Evolutionary conservation across 2,329 filamentous ascomycete genomes (phyloP).

Genomic region (Aureobasidium zeae): DNA sequence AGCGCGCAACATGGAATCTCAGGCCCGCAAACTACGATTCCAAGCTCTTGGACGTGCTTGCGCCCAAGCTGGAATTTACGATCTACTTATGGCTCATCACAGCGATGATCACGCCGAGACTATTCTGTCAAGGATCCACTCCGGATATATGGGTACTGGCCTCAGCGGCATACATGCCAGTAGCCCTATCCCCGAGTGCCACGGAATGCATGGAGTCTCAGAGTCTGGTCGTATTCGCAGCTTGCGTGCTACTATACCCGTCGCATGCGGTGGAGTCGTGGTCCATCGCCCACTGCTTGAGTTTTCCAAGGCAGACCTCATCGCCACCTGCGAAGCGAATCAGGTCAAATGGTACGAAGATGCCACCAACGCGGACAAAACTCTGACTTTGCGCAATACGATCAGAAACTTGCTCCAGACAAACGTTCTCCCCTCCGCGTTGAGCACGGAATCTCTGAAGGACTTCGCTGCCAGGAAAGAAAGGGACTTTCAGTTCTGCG

Average conservation of each 20-base stretch:
- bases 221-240: slow-evolving; percentile 24
- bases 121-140: slow-evolving; percentile 65
- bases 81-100: slow-evolving; percentile 76
- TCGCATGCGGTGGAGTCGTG: slow-evolving; percentile 47
- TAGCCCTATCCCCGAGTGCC: slow-evolving; percentile 72
- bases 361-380: slow-evolving; percentile 67
- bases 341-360: slow-evolving; percentile 73
- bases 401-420: slow-evolving; percentile 57
- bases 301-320: slow-evolving; percentile 64
- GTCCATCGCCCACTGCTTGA: slow-evolving; percentile 60
- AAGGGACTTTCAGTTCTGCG: slow-evolving; percentile 36
- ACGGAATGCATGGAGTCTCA: slow-evolving; percentile 62
- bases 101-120: slow-evolving; percentile 88
- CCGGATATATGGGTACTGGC: slow-evolving; percentile 59
- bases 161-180: slow-evolving; percentile 58
- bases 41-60: slow-evolving; percentile 58
- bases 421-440: slow-evolving; percentile 56
- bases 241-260: background rate
- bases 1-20: slow-evolving; percentile 61
- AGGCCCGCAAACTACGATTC: slow-evolving; percentile 67
- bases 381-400: slow-evolving; percentile 71
- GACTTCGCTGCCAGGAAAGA: slow-evolving; percentile 48
- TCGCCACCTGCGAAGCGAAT: slow-evolving; percentile 62
- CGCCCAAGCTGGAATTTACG: slow-evolving; percentile 40
- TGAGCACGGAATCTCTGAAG: slow-evolving; percentile 58